A percentile compares a stretch with the other conserved stretches of the same genome.
Conservation (phyloP, 768 basidiomycete genomes). For the Russula dissimulans region DNA sequence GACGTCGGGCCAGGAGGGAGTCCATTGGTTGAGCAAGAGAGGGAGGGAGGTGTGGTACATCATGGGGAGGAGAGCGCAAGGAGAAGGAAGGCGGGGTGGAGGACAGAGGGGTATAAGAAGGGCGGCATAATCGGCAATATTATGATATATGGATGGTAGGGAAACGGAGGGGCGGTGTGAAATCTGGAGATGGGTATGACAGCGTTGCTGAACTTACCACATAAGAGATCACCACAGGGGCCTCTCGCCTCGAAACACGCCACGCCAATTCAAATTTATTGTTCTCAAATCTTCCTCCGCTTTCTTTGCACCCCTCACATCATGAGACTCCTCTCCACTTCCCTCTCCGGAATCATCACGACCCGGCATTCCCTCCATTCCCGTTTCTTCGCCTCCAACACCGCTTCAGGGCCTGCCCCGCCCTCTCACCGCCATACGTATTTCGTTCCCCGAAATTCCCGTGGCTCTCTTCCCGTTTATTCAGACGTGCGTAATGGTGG, state of each 20-base stretch:
- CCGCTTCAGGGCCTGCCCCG: constrained; percentile 1
- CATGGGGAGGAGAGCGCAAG: constrained; percentile 9
- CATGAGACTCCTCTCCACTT: constrained; percentile 6
- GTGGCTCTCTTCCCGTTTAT: constrained; percentile 66
- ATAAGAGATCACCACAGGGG: not conserved
- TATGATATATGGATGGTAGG: constrained; percentile 15
- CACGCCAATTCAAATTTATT: constrained; percentile 2
- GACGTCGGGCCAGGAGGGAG: constrained; percentile 4
- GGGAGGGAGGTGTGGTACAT: constrained; percentile 22
- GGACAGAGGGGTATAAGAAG: constrained; percentile 17
- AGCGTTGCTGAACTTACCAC: not conserved
- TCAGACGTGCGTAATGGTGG: constrained; percentile 62
- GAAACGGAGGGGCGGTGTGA: constrained; percentile 18
- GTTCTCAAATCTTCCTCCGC: not conserved
- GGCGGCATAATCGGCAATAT: constrained; percentile 16
- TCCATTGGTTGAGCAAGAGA: constrained; percentile 20
- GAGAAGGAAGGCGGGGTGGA: constrained; percentile 13
- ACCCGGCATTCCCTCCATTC: not conserved
- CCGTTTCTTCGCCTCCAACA: constrained; percentile 7
- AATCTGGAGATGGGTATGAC: constrained; percentile 11
- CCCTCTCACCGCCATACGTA: constrained; percentile 30
- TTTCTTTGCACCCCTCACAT: not conserved
- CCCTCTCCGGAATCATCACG: too few species aligned
- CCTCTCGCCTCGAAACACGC: constrained; percentile 4
- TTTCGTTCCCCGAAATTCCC: constrained; percentile 56